Evolutionary conservation across 768 basidiomycete genomes (phyloP).

Genomic region (Gymnopilus junonius): DNA sequence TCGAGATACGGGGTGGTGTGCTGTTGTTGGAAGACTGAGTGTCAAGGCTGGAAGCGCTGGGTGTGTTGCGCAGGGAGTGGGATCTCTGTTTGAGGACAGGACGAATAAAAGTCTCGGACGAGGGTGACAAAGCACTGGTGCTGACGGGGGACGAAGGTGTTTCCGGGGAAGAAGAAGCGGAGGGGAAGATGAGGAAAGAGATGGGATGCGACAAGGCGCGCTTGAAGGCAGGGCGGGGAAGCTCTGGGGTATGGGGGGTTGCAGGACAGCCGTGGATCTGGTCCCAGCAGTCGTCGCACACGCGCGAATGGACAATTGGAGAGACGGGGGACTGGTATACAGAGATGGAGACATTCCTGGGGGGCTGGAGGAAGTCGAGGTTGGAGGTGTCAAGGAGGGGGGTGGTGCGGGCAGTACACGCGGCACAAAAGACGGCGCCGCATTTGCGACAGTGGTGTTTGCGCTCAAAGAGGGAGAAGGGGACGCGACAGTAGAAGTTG

Average conservation of each 20-base stretch:
- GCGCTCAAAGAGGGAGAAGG: slow-evolving; percentile 73
- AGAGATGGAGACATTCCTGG: slow-evolving; percentile 64
- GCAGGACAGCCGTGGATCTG: slow-evolving; percentile 65
- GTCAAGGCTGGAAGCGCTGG: slow-evolving; percentile 39
- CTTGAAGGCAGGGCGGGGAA: slow-evolving; percentile 36
- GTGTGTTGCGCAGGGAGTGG: slow-evolving; percentile 33
- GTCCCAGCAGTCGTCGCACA: slow-evolving; percentile 80
- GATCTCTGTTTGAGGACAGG: slow-evolving; percentile 32
- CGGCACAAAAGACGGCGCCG: slow-evolving; percentile 74
- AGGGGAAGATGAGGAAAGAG: slow-evolving; percentile 40
- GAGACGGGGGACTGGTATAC: slow-evolving; percentile 62
- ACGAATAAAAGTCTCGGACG: slow-evolving; percentile 22
- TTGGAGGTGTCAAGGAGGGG: slow-evolving; percentile 74
- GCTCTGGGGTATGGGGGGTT: slow-evolving; percentile 46
- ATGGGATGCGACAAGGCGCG: slow-evolving; percentile 45
- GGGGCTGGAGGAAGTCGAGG: slow-evolving; percentile 73
- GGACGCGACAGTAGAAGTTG: slow-evolving; percentile 69
- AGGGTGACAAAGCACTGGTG: slow-evolving; percentile 27
- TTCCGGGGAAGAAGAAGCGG: slow-evolving; percentile 32
- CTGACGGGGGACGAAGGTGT: slow-evolving; percentile 31
- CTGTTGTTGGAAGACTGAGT: slow-evolving; percentile 38
- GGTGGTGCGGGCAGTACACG: slow-evolving; percentile 63
- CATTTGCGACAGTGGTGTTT: slow-evolving; percentile 88
- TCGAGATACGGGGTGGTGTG: slow-evolving; percentile 26
- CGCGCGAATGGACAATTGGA: slow-evolving; percentile 60